phyloP scores from a whole-genome alignment of 345 rosid species.

The Eucalyptus curtisii region DNA sequence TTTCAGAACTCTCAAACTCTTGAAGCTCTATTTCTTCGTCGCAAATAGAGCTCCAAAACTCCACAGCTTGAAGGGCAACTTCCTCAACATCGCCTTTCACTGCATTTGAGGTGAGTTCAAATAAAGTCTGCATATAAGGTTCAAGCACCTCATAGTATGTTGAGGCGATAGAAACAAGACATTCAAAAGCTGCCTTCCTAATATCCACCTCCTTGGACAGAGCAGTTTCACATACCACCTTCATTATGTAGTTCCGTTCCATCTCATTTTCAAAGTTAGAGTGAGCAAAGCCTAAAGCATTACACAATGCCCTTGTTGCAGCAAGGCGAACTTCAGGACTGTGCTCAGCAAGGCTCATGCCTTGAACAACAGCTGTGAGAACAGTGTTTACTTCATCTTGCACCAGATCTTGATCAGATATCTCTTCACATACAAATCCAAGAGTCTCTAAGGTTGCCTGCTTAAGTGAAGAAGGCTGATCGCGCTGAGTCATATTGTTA shows the following conservation, averaged over 20 bases:
- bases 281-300: constrained; percentile 90
- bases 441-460: constrained; percentile 90
- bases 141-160: constrained; percentile 75
- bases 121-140: constrained; percentile 80
- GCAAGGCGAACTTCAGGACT: constrained; percentile 74
- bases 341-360: constrained; percentile 77
- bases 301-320: constrained; percentile 68
- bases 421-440: constrained; percentile 90
- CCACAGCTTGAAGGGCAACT: constrained; percentile 91
- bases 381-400: constrained; percentile 89
- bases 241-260: constrained; percentile 93
- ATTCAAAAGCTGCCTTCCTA: constrained; percentile 90
- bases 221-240: constrained; percentile 85
- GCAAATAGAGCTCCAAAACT: constrained; percentile 97
- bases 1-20: constrained; percentile 57
- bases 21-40: constrained; percentile 95
- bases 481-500: constrained; percentile 65
- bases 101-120: constrained; percentile 80
- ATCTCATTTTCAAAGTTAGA: constrained; percentile 88
- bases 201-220: constrained; percentile 67
- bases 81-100: constrained; percentile 82
- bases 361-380: constrained; percentile 96
- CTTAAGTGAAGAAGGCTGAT: constrained; percentile 42
- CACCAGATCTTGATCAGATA: constrained; percentile 71
- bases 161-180: constrained; percentile 93